Conservation (phyloP, 108 stramenopile species). For the Mediolabrus comicus region DNA sequence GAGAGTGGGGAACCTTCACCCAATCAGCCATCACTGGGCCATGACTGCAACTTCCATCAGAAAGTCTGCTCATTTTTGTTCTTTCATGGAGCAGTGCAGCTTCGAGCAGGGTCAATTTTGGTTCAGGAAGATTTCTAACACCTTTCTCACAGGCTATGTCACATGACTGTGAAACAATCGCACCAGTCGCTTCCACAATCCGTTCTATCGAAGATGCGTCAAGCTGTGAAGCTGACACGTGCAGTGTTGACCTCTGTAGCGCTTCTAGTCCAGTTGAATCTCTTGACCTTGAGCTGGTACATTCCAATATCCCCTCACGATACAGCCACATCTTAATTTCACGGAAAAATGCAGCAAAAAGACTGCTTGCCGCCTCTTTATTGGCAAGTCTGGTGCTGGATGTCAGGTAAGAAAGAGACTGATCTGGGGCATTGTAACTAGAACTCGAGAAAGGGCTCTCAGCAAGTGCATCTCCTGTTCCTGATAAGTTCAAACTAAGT, state of each 20-base stretch:
- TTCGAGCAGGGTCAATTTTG: slow-evolving; percentile 79
- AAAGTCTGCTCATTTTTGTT: slow-evolving; percentile 34
- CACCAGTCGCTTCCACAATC: slow-evolving; percentile 31
- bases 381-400: slow-evolving; percentile 22
- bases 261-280: slow-evolving; percentile 63
- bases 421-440: slow-evolving; percentile 29
- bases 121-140: slow-evolving; percentile 80
- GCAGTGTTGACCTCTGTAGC: slow-evolving; percentile 83
- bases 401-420: slow-evolving; percentile 24
- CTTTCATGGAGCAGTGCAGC: slow-evolving; percentile 53
- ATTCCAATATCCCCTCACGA: slow-evolving; percentile 71
- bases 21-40: slow-evolving; percentile 84
- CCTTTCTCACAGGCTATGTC: slow-evolving; percentile 82
- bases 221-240: slow-evolving; percentile 70
- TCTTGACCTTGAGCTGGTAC: slow-evolving; percentile 45
- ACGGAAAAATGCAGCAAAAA: slow-evolving; percentile 70
- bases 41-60: slow-evolving; percentile 29
- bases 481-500: slow-evolving; percentile 80
- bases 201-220: slow-evolving; percentile 30
- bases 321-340: slow-evolving; percentile 90
- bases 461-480: slow-evolving; percentile 76
- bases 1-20: slow-evolving; percentile 87
- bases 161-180: slow-evolving; percentile 47
- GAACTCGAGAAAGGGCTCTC: slow-evolving; percentile 67
- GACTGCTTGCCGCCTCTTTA: slow-evolving; percentile 71